Evolutionary conservation across 169 alveolate species (phyloP).

Genomic region (Plasmodium reichenowi): DNA sequence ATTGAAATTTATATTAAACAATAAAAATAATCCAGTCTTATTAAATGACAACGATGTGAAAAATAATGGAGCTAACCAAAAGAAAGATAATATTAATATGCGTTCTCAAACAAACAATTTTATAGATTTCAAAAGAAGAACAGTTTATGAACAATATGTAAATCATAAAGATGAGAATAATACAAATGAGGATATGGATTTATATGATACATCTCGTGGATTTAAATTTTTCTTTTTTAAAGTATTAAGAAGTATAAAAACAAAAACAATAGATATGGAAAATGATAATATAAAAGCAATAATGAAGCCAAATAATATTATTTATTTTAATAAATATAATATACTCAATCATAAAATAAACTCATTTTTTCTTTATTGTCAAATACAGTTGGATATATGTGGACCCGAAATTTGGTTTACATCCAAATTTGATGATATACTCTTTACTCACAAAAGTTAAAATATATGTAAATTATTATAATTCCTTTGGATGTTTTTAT

Average conservation of each 20-base stretch:
- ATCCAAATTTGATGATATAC: conserved; percentile 57
- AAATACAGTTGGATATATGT: conserved; percentile 52
- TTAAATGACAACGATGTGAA: neutral
- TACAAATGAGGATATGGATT: conserved; percentile 2
- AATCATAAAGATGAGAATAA: neutral
- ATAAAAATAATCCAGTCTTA: neutral
- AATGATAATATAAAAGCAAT: conserved; percentile 20
- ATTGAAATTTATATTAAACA: conserved; percentile 15
- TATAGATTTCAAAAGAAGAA: neutral
- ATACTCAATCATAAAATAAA: conserved; percentile 37
- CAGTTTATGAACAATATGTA: neutral
- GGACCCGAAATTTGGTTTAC: conserved; percentile 73
- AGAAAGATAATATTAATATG: neutral
- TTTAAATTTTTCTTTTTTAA: conserved; percentile 34
- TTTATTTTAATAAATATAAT: conserved; percentile 52
- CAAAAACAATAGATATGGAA: conserved; percentile 8
- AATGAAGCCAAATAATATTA: conserved; percentile 29
- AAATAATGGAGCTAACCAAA: neutral
- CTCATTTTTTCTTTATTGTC: conserved; percentile 45
- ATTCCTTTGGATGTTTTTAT: neutral
- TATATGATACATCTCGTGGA: neutral
- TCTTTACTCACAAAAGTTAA: conserved; percentile 31
- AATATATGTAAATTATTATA: neutral
- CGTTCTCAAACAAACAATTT: neutral
- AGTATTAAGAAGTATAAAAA: conserved; percentile 2